Evolutionary conservation across 768 basidiomycete species (phyloP).

Genomic region (Trametes villosa): DNA sequence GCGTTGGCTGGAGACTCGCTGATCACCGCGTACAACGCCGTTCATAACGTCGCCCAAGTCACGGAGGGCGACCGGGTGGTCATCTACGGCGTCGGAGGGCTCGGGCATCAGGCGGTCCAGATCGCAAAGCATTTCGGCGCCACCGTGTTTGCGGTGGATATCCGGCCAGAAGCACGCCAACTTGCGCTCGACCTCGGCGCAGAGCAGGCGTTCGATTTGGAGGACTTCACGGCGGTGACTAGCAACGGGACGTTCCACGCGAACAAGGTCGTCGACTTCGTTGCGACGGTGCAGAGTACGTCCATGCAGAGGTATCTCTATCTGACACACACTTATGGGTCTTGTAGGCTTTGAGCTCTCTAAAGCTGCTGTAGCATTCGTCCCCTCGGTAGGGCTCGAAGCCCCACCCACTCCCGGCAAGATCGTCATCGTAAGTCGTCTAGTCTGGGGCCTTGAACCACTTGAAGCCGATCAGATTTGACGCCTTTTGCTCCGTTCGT

Average conservation of each 20-base stretch:
- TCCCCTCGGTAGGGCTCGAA: no score
- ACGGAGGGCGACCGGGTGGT: not conserved
- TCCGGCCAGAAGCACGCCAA: constrained; percentile 27
- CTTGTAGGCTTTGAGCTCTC: constrained; percentile 4
- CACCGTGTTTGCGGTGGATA: constrained; percentile 32
- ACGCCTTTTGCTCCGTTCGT: not conserved
- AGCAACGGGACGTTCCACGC: constrained; percentile 25
- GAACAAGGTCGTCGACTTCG: constrained; percentile 32
- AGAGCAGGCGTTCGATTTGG: constrained; percentile 24
- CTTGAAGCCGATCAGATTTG: no score
- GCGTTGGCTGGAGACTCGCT: constrained; percentile 7
- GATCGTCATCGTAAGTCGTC: constrained; percentile 7
- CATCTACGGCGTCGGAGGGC: constrained; percentile 21
- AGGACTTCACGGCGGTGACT: constrained; percentile 20
- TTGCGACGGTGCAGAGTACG: constrained; percentile 27
- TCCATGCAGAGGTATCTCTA: not conserved
- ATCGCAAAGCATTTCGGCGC: constrained; percentile 32
- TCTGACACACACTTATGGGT: not conserved
- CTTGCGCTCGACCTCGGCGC: constrained; percentile 32
- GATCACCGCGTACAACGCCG: constrained; percentile 11
- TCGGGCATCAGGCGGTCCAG: constrained; percentile 25
- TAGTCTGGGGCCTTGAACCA: not conserved
- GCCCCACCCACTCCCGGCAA: not conserved
- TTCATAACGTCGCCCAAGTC: constrained; percentile 9
- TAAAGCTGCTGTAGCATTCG: not conserved